A percentile compares a stretch with the other conserved stretches of the same genome.
Conservation (phyloP, 2,329 filamentous ascomycete genomes). For the Fusarium armeniacum region DNA sequence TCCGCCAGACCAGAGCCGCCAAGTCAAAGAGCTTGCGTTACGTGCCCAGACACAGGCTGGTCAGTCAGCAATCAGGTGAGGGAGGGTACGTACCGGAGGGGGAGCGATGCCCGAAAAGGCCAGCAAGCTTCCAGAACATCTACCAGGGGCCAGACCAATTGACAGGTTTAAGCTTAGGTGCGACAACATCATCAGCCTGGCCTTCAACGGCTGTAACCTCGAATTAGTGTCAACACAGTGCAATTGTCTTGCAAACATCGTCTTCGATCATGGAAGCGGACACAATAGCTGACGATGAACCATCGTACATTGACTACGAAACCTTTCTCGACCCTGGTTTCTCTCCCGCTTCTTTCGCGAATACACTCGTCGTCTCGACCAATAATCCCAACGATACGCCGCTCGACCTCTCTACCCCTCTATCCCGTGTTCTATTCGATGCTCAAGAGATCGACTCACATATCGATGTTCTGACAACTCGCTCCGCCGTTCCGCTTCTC, state of each 20-base stretch:
- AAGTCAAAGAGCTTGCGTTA: slow-evolving; percentile 28
- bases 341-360: slow-evolving; percentile 85
- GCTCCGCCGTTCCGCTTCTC: slow-evolving; percentile 84
- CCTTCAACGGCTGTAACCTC: slow-evolving; percentile 16
- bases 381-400: slow-evolving; percentile 93
- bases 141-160: slow-evolving; percentile 21
- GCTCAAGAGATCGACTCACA: slow-evolving; percentile 97
- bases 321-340: slow-evolving; percentile 88
- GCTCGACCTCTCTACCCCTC: slow-evolving; percentile 92
- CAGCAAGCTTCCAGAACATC: slow-evolving; percentile 49
- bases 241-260: background rate
- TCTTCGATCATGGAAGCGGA: slow-evolving; percentile 30
- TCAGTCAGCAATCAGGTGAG: slow-evolving; percentile 25
- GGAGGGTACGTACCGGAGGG: slow-evolving; percentile 43
- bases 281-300: slow-evolving; percentile 61
- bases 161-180: slow-evolving; percentile 14
- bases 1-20: slow-evolving; percentile 26
- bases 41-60: background rate
- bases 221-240: slow-evolving; percentile 1
- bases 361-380: slow-evolving; percentile 86
- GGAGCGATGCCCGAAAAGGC: slow-evolving; percentile 48
- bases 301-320: slow-evolving; percentile 96
- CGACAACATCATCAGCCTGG: slow-evolving; percentile 3
- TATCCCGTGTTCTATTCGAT: slow-evolving; percentile 95
- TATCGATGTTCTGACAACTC: slow-evolving; percentile 89